Evolutionary conservation across 2,329 filamentous ascomycete genomes (phyloP).

Genomic region (Orbilia quercus): DNA sequence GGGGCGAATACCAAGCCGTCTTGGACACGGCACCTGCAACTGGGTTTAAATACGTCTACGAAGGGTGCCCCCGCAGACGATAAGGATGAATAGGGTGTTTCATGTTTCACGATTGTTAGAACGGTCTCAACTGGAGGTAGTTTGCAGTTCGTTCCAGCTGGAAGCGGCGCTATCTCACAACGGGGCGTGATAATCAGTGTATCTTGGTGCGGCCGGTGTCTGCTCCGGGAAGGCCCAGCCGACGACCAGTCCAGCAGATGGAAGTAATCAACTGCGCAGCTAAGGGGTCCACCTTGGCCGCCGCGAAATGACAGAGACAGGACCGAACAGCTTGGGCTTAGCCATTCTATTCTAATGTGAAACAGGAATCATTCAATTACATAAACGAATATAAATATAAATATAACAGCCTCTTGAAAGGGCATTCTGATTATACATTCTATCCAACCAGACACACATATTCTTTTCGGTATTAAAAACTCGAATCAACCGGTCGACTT

Average conservation of each 20-base stretch:
- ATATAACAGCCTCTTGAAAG: neutral
- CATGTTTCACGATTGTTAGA: neutral
- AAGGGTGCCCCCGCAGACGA: slow-evolving; percentile 3
- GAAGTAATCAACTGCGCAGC: too few relatives aligned
- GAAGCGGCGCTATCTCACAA: too few relatives aligned
- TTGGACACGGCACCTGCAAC: neutral
- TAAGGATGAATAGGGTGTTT: neutral
- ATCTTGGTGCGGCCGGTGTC: neutral
- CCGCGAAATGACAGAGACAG: neutral
- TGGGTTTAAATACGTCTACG: neutral
- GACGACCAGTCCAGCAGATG: too few relatives aligned
- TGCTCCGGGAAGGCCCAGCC: slow-evolving; percentile 22
- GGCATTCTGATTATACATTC: too few relatives aligned
- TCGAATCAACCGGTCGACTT: neutral
- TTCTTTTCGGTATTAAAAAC: too few relatives aligned
- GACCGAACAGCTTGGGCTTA: neutral
- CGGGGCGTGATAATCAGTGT: neutral
- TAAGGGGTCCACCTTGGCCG: slow-evolving; percentile 30
- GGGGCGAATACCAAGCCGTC: slow-evolving; percentile 4
- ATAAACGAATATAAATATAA: too few relatives aligned
- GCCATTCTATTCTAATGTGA: neutral
- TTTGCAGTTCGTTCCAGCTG: neutral
- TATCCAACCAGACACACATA: too few relatives aligned
- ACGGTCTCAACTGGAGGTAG: neutral
- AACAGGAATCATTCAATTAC: slow-evolving; percentile 6